A percentile compares a stretch with the other conserved stretches of the same genome.
Evolutionary conservation across 1,284 basidiomycete species (phyloP).

Genomic region (Microbotryomycetes sp.): DNA sequence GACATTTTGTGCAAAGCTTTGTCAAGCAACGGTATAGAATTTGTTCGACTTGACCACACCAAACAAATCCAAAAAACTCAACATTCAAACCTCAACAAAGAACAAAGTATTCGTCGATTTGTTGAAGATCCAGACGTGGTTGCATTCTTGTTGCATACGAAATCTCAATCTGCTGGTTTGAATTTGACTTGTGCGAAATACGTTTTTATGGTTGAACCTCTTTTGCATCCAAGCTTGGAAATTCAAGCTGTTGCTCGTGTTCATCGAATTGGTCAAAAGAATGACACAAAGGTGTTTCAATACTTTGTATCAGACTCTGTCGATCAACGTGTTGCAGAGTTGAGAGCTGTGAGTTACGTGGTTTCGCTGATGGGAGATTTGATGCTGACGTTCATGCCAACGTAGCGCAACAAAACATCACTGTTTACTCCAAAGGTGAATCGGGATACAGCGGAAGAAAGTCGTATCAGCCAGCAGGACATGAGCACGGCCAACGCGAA

Average conservation of each 20-base stretch:
- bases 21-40: conserved; percentile 26
- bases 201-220: conserved; percentile 35
- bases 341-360: conserved; percentile 7
- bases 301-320: conserved; percentile 28
- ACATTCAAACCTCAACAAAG: conserved; percentile 21
- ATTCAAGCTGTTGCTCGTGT: conserved; percentile 37
- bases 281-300: conserved; percentile 29
- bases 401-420: conserved; percentile 13
- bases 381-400: background rate
- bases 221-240: conserved; percentile 33
- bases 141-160: conserved; percentile 35
- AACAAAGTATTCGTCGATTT: conserved; percentile 31
- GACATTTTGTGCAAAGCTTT: conserved; percentile 29
- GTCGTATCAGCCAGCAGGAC: conserved; percentile 5
- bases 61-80: conserved; percentile 24
- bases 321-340: conserved; percentile 33
- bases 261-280: conserved; percentile 36
- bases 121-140: conserved; percentile 29
- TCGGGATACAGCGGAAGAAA: conserved; percentile 5
- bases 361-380: conserved; percentile 1
- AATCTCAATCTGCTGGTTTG: conserved; percentile 34
- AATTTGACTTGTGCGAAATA: conserved; percentile 33
- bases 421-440: conserved; percentile 13
- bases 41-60: conserved; percentile 30
- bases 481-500: background rate